phyloP scores from a whole-genome alignment of 441 rosid genomes.

The Adansonia rubrostipa region DNA sequence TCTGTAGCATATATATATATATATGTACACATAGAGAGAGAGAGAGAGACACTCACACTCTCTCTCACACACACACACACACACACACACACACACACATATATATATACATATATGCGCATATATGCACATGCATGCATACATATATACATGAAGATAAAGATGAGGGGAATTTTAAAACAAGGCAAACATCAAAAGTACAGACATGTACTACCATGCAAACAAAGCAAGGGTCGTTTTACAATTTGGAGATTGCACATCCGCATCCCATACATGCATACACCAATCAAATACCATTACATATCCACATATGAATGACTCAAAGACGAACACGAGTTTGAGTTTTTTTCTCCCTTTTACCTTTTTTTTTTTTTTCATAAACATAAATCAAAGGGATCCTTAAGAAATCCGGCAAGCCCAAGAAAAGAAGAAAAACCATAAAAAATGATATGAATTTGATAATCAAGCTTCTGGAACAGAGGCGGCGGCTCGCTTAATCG shows the following conservation, averaged over 20 bases:
- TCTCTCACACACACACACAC: too few relatives aligned
- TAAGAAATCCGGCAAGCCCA: constrained; percentile 29
- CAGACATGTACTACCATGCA: constrained; percentile 19
- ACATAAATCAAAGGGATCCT: constrained; percentile 26
- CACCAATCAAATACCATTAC: constrained; percentile 41
- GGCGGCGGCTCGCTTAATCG: constrained; percentile 67
- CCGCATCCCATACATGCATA: constrained; percentile 35
- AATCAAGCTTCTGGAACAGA: constrained; percentile 60
- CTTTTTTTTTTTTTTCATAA: background rate
- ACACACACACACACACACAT: too few relatives aligned
- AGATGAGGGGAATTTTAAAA: background rate
- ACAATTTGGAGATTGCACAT: constrained; percentile 31
- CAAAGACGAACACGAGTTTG: background rate
- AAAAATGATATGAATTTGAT: constrained; percentile 13
- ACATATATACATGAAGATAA: background rate
- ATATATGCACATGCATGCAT: background rate
- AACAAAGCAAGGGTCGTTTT: constrained; percentile 28
- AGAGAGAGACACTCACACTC: too few relatives aligned
- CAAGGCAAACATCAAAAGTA: background rate
- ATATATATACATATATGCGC: background rate
- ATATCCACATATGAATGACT: constrained; percentile 20
- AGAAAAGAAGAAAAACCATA: constrained; percentile 27
- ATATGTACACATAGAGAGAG: background rate
- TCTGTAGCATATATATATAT: background rate
- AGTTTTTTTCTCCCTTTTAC: constrained; percentile 19